These are phyloP conservation scores for Sugiyamaella xylanicola DNA, from an alignment of 1,139 yeast species.

Conservation along the genomic window DNA sequence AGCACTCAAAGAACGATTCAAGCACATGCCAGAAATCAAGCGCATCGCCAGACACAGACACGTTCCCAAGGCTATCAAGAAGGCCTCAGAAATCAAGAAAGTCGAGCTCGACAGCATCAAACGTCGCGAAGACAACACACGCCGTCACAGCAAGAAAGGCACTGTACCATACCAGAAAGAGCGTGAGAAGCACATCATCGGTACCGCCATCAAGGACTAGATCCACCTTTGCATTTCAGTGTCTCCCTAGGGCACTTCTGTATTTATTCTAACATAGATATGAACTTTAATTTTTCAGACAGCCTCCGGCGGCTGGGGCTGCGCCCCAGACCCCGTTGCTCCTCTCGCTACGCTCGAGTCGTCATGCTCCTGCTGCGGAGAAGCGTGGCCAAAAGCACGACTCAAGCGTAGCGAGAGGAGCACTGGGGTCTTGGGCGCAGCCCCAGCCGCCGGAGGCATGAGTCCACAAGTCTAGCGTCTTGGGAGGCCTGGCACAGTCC, in stretches of 20 bases:
- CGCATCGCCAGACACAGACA: slow-evolving; percentile 89
- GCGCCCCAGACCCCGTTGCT: neutral
- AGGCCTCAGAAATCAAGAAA: slow-evolving; percentile 67
- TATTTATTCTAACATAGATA: neutral
- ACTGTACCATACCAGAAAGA: slow-evolving; percentile 59
- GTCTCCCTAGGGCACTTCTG: neutral
- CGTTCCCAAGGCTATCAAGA: slow-evolving; percentile 25
- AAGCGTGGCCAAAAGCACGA: neutral
- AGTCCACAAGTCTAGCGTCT: too few relatives aligned
- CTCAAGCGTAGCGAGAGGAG: neutral
- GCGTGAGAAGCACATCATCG: slow-evolving; percentile 82
- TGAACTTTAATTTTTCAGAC: neutral
- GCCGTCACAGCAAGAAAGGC: slow-evolving; percentile 75
- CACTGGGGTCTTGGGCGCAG: neutral
- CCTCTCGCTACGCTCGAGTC: too few relatives aligned
- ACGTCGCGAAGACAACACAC: slow-evolving; percentile 77
- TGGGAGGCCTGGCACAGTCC: neutral
- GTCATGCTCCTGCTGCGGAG: neutral
- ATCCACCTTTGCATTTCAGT: neutral
- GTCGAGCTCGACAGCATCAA: slow-evolving; percentile 71
- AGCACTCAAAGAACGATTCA: slow-evolving; percentile 87
- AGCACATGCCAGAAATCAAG: slow-evolving; percentile 94
- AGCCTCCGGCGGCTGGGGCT: neutral
- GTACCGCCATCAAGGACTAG: slow-evolving; percentile 62
- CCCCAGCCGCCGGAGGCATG: neutral